Percentiles rank a stretch among this genome's conserved stretches.
Conservation (phyloP, 768 basidiomycete species). For the Amyloporia xantha region DNA sequence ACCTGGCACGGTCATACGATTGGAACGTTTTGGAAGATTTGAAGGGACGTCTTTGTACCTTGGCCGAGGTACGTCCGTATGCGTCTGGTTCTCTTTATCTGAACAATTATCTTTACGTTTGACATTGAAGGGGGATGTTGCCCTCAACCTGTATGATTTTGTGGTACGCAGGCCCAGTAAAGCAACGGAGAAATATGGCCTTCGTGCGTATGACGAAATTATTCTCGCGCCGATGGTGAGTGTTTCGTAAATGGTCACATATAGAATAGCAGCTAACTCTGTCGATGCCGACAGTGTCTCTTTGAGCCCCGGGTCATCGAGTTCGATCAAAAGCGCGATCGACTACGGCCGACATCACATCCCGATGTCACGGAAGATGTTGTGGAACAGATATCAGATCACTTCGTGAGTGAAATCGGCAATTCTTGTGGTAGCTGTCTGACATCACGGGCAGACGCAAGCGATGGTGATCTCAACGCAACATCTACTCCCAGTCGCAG, state of each 20-base stretch:
- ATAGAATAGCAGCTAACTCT: not conserved
- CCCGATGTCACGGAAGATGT: constrained; percentile 73
- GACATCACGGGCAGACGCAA: constrained; percentile 49
- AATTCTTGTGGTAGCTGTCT: not conserved
- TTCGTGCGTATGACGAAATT: constrained; percentile 92
- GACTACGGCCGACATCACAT: constrained; percentile 40
- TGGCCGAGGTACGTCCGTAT: constrained; percentile 65
- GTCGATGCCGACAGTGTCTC: constrained; percentile 51
- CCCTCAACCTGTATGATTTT: constrained; percentile 86
- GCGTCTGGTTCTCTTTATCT: not conserved
- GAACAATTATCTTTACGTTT: not conserved
- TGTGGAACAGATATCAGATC: constrained; percentile 34
- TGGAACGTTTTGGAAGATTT: constrained; percentile 91
- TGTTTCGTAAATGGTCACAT: constrained; percentile 1
- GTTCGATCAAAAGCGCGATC: constrained; percentile 68
- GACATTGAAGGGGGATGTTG: constrained; percentile 68
- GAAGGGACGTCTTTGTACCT: constrained; percentile 76
- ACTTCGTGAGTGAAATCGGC: constrained; percentile 29
- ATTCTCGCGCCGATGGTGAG: constrained; percentile 90
- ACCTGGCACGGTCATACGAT: constrained; percentile 74
- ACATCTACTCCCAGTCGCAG: constrained; percentile 47
- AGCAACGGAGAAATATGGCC: constrained; percentile 78
- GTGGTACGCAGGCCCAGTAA: constrained; percentile 71
- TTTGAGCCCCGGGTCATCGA: constrained; percentile 93
- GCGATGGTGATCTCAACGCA: constrained; percentile 91